Percentiles rank a stretch among this genome's conserved stretches.
phyloP scores from a whole-genome alignment of 1,139 yeast species.

The Meyerozyma guilliermondii region DNA sequence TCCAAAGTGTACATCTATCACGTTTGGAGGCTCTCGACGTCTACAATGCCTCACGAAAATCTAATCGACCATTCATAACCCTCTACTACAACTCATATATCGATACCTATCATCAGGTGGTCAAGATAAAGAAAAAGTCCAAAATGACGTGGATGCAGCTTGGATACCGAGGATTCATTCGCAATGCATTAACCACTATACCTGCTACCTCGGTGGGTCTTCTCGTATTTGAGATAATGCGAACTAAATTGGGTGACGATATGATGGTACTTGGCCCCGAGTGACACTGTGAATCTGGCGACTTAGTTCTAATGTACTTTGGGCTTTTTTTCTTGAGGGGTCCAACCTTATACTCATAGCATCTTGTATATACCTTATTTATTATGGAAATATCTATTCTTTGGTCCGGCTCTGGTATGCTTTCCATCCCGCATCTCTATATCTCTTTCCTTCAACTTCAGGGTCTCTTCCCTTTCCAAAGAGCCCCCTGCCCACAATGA shows the following conservation, averaged over 20 bases:
- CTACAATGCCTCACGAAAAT: conserved; percentile 39
- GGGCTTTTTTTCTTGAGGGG: no score
- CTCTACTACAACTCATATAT: conserved; percentile 65
- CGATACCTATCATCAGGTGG: conserved; percentile 62
- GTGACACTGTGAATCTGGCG: background rate
- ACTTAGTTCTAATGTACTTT: no score
- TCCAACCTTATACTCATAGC: background rate
- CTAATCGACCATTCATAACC: conserved; percentile 36
- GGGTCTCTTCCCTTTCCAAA: conserved; percentile 97
- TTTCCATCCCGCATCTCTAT: conserved; percentile 90
- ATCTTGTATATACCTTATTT: conserved; percentile 2
- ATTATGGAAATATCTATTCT: conserved; percentile 2
- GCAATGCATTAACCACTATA: conserved; percentile 68
- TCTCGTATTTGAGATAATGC: conserved; percentile 76
- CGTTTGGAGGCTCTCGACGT: conserved; percentile 78
- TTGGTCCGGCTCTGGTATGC: conserved; percentile 57
- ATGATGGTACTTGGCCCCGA: conserved; percentile 15
- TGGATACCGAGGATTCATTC: conserved; percentile 72
- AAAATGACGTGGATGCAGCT: conserved; percentile 56
- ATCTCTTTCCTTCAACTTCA: conserved; percentile 76
- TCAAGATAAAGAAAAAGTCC: conserved; percentile 50
- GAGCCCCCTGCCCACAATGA: conserved; percentile 95
- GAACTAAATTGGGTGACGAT: conserved; percentile 42
- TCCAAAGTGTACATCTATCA: conserved; percentile 76
- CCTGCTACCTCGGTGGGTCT: conserved; percentile 89